Evolutionary conservation across 768 basidiomycete species (phyloP), one percentile per base, ranked within the genome.

Genomic region (Panaeolus cyanescens): DNA sequence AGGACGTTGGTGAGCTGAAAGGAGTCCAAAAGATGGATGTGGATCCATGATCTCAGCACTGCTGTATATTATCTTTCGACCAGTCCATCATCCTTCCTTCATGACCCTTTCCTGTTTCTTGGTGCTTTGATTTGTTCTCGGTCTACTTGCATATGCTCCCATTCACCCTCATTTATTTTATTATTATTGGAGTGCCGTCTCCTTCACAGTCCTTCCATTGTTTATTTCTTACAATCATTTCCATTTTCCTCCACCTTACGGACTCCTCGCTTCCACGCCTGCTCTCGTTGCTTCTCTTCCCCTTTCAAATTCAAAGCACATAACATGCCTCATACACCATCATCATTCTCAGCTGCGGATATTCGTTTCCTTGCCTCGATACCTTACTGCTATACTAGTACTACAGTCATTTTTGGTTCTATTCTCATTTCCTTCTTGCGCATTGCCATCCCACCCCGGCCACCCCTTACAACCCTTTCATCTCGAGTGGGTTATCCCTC

Each of bases 21-120:
- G 64, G 56, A 25, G 22, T 40, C 17, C 56, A 62, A 36, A 68
- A 68, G 59, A 75, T 75, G 74, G 72, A 75, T 28, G 71, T 73
- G 8, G 74, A 75, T 61, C 62, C 45, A 28, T 50, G 13, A 50
- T 15, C n/a, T 28, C 22, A 13, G 30, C 5, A 13, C 4, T 37
- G 36, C 36, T 37, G 13, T 13, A 3, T 5, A 10, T 37, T 13
- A 13, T 4, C n/a, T 17, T 17, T 37, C 13, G 36, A 37, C 36
- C 12, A 37, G 4, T 37, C 13, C 25, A 50, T 20, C 15, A 5
- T 28, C 10, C 40, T 17, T 20, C 40, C 0, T 9, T 42, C n/a
- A 22, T 8, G 20, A 1, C 4, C 22, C 25, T 28, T 50, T 15
- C 25, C 12, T 50, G 8, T 50, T 50, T 25, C 45, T 15, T 12